Conservation (phyloP, 495 filamentous ascomycete genomes). For the Penicillium herquei region DNA sequence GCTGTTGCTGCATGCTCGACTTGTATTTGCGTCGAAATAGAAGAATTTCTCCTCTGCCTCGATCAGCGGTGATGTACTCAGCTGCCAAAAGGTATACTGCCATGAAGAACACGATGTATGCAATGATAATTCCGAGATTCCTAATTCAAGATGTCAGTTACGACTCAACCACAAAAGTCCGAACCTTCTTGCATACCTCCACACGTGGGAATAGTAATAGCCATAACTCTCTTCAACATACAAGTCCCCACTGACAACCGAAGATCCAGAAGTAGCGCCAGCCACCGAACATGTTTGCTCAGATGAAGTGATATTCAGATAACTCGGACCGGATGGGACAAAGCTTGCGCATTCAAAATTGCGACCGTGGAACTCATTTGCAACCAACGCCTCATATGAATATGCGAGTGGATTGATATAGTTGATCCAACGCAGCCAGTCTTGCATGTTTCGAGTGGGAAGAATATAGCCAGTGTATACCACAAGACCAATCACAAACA, state of each 20-base stretch:
- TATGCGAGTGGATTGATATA: conserved; percentile 46
- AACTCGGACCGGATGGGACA: conserved; percentile 37
- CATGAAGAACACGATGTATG: conserved; percentile 55
- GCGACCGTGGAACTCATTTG: conserved; percentile 57
- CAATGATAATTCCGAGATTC: conserved; percentile 60
- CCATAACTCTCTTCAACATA: background rate
- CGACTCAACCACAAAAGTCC: background rate
- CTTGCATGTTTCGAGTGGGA: conserved; percentile 43
- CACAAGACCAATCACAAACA: conserved; percentile 7
- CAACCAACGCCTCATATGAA: conserved; percentile 43
- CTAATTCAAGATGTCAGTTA: conserved; percentile 11
- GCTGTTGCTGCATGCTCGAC: conserved; percentile 14
- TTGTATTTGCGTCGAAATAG: conserved; percentile 36
- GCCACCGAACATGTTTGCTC: background rate
- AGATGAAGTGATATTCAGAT: conserved; percentile 37
- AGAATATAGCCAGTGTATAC: conserved; percentile 27
- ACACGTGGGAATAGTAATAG: background rate
- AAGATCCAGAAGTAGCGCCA: background rate
- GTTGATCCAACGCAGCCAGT: conserved; percentile 48
- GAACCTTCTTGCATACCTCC: background rate
- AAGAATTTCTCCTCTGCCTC: conserved; percentile 40
- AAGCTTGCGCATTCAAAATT: conserved; percentile 44
- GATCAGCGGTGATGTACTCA: conserved; percentile 30
- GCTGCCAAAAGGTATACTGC: conserved; percentile 33
- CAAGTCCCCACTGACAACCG: background rate